Conservation (phyloP, 1,284 basidiomycete species). For the Fomitopsis betulina region DNA sequence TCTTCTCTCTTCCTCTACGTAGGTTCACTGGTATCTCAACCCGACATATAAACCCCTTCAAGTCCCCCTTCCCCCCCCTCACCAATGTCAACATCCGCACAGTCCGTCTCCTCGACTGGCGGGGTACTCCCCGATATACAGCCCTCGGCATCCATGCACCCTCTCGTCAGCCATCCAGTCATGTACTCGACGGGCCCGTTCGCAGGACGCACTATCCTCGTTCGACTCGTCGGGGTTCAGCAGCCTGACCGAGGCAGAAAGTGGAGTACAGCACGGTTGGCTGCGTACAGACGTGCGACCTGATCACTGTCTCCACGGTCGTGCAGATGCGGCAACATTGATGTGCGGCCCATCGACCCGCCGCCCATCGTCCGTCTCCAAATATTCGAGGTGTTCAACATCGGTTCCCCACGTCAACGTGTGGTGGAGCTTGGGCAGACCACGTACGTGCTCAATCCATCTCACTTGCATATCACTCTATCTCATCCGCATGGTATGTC, state of each 20-base stretch:
- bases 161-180: background rate
- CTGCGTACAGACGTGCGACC: too few species aligned
- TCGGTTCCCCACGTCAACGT: conserved; percentile 20
- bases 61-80: too few species aligned
- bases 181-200: background rate
- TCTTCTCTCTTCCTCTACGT: too few species aligned
- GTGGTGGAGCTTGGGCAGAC: conserved; percentile 31
- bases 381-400: conserved; percentile 21
- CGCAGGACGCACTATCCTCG: background rate
- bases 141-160: background rate
- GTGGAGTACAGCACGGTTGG: background rate
- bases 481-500: background rate
- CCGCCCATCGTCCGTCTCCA: conserved; percentile 35
- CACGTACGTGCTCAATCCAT: conserved; percentile 26
- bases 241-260: background rate
- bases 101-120: too few species aligned
- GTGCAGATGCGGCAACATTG: conserved; percentile 32
- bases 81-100: too few species aligned
- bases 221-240: background rate
- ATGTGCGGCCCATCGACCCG: conserved; percentile 37
- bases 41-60: too few species aligned
- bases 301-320: too few species aligned
- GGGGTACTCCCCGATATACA: too few species aligned
- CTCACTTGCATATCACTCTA: background rate
- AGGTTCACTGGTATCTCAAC: too few species aligned